Evolutionary conservation across 2,329 filamentous ascomycete species (phyloP).

Genomic region (Phaeomoniella chlamydospora): DNA sequence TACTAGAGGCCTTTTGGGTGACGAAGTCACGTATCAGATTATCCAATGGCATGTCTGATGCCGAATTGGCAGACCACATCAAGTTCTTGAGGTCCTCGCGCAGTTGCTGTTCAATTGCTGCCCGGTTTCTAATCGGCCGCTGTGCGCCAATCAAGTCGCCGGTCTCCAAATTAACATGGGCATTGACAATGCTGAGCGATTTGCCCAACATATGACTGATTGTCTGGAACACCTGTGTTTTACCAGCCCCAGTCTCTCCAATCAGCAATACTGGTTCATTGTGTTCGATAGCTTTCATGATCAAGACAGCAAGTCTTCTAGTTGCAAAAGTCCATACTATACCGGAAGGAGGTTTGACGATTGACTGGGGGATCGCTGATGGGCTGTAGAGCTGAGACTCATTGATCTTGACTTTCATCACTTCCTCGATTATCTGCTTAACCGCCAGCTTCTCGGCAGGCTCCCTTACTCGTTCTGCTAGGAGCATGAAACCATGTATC

Average conservation of each 20-base stretch:
- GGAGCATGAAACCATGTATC: constrained; percentile 85
- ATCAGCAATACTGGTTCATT: constrained; percentile 90
- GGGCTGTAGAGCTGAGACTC: constrained; percentile 55
- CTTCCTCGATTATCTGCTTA: constrained; percentile 73
- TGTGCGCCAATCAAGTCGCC: constrained; percentile 95
- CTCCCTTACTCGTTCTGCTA: constrained; percentile 89
- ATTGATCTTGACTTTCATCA: constrained; percentile 77
- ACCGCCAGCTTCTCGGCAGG: constrained; percentile 72
- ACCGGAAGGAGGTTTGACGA: constrained; percentile 20
- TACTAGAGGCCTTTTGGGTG: constrained; percentile 28
- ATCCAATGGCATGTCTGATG: constrained; percentile 29
- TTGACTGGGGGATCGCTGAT: constrained; percentile 14
- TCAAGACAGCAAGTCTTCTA: constrained; percentile 77
- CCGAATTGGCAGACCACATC: not conserved
- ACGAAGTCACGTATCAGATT: constrained; percentile 47
- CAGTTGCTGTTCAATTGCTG: constrained; percentile 53
- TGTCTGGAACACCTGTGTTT: constrained; percentile 91
- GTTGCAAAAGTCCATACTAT: constrained; percentile 95
- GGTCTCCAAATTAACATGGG: constrained; percentile 95
- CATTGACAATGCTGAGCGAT: constrained; percentile 79
- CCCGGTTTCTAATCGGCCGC: constrained; percentile 74
- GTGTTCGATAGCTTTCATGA: constrained; percentile 72
- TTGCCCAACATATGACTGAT: constrained; percentile 67
- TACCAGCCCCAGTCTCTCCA: constrained; percentile 93
- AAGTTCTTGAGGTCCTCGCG: constrained; percentile 38